Percentiles rank a stretch among this genome's conserved stretches.
Conservation (phyloP, 202 grass and related monocot species). For the Bolboschoenoplectus hybrid region DNA sequence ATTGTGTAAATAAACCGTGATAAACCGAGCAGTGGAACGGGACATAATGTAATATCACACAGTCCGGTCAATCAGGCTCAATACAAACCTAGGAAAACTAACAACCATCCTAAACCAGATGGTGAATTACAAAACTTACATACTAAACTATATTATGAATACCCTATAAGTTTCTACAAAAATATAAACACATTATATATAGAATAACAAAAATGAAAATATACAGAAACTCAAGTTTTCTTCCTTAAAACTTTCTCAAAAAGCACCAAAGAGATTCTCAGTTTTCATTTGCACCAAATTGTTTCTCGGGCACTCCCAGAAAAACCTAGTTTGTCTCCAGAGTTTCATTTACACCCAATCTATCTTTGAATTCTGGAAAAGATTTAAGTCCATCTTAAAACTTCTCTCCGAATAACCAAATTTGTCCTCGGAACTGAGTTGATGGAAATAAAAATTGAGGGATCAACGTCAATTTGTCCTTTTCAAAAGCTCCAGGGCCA, state of each 20-base stretch:
- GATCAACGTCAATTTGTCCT: not conserved
- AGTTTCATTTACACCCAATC: not conserved
- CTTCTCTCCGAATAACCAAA: not conserved
- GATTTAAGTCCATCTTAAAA: not conserved
- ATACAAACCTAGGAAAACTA: not conserved
- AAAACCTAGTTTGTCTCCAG: not conserved
- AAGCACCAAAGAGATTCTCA: not conserved
- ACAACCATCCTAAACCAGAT: not conserved
- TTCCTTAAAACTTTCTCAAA: slow-evolving; percentile 22
- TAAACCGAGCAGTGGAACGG: too few species aligned
- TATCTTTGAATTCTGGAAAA: not conserved
- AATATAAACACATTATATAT: slow-evolving; percentile 12
- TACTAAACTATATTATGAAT: not conserved
- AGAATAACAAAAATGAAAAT: not conserved
- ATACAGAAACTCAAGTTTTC: not conserved
- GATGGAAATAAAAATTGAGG: not conserved
- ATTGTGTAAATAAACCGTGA: too few species aligned
- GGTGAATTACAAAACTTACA: not conserved
- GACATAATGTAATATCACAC: too few species aligned
- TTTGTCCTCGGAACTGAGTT: not conserved
- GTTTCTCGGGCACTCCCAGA: not conserved
- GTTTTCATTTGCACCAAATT: not conserved
- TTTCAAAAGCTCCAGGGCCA: not conserved
- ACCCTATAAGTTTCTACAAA: slow-evolving; percentile 21
- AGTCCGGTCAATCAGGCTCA: not conserved